Evolutionary conservation across 2,329 filamentous ascomycete species (phyloP).

Genomic region (Fusarium chlamydosporum): DNA sequence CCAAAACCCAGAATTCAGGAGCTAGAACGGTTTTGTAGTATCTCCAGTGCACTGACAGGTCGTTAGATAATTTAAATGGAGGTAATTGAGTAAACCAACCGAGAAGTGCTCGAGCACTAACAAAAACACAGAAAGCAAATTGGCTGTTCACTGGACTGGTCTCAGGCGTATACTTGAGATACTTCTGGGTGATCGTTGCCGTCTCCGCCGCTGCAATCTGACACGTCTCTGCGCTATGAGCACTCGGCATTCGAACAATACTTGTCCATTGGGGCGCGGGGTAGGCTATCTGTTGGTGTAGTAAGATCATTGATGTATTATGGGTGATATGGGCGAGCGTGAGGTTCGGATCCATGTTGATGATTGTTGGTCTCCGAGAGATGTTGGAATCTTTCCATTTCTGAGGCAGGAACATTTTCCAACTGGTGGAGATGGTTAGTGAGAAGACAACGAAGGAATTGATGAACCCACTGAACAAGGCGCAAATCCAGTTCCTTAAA

Average conservation of each 20-base stretch:
- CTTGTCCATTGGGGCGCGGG: slow-evolving; percentile 52
- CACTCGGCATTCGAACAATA: slow-evolving; percentile 56
- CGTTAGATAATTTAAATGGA: too few species aligned
- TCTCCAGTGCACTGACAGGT: slow-evolving; percentile 33
- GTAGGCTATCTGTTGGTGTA: slow-evolving; percentile 65
- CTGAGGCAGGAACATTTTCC: slow-evolving; percentile 53
- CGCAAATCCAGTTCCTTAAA: slow-evolving; percentile 65
- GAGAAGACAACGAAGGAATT: rapidly evolving
- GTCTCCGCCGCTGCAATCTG: slow-evolving; percentile 62
- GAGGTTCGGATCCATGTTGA: slow-evolving; percentile 63
- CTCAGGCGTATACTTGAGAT: slow-evolving; percentile 56
- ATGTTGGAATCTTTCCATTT: slow-evolving; percentile 56
- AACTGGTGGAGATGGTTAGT: slow-evolving; percentile 39
- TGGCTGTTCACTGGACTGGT: slow-evolving; percentile 51
- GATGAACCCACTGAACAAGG: slow-evolving; percentile 56
- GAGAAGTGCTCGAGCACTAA: slow-evolving; percentile 61
- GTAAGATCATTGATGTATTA: slow-evolving; percentile 64
- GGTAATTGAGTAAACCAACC: slow-evolving; percentile 32
- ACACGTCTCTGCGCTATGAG: slow-evolving; percentile 65
- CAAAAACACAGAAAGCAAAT: slow-evolving; percentile 63
- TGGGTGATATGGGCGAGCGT: slow-evolving; percentile 65
- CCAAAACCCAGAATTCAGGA: slow-evolving; percentile 51
- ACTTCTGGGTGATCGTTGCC: slow-evolving; percentile 62
- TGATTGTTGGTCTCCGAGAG: slow-evolving; percentile 44
- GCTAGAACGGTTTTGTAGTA: slow-evolving; percentile 38